Evolutionary conservation across 768 basidiomycete genomes (phyloP), one percentile per base, ranked within the genome.

Genomic region (Russula sp.): DNA sequence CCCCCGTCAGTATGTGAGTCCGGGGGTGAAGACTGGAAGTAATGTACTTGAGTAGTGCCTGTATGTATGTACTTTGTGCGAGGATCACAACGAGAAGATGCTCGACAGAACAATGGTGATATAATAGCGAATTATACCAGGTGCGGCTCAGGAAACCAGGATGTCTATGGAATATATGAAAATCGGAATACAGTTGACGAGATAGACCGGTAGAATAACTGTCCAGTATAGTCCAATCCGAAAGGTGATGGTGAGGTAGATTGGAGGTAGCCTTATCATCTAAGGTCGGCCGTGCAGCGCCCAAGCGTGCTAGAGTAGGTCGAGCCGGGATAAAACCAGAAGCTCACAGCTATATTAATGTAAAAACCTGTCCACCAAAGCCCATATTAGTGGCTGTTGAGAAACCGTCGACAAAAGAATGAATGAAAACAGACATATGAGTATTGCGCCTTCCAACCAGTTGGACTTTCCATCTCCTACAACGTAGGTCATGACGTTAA

Each of bases 381-480:
- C 28, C 32, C 14, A 44, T 53, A 4, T 65, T 24, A 46, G 73
- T 14, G 9, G 34, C 28, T 48, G 7, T n/a, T 18, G 48, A 51
- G 54, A 36, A 26, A 1, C 13, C 22, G 13, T 1, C 11, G 34
- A 9, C 44, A 5, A 46, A 57, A 40, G 46, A 49, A 16, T 16
- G 1, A 20, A 42, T 22, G 36, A 13, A 30, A 8, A 72, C 78
- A 54, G 67, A 83, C 87, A 84, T 62, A 92, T 83, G n/a, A 92
- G 79, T 61, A 92, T 85, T 69, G 86, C 75, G 26, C 92, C 92
- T 74, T 96, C 94, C n/a, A 97, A 79, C 86, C 94, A 97, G 73
- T 95, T 96, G 32, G 88, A 90, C 72, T 85, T 89, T 14, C 93
- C 93, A 69, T 97, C 95, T 55, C 85, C 82, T 6, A 95, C 83